Conservation (phyloP, 129 eudicot species). For the Artemisia tridentata region DNA sequence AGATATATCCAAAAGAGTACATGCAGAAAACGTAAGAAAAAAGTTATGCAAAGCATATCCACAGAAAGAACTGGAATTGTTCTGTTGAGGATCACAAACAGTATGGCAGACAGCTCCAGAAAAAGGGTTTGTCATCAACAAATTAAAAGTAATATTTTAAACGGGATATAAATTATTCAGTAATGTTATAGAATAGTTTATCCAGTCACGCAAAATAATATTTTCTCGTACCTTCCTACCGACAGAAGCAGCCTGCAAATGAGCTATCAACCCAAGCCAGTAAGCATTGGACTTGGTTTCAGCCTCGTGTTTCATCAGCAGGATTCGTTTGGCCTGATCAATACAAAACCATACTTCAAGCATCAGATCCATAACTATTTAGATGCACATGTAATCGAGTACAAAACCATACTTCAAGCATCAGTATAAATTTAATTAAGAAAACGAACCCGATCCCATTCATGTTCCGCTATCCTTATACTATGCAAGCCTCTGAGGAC, state of each 20-base stretch:
- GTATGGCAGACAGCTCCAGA: background rate
- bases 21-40: background rate
- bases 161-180: constrained; percentile 5
- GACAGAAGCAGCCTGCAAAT: constrained; percentile 92
- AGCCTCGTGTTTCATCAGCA: constrained; percentile 96
- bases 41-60: background rate
- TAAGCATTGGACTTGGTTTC: constrained; percentile 93
- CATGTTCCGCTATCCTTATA: constrained; percentile 72
- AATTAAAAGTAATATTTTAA: background rate
- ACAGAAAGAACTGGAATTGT: background rate
- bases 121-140: background rate
- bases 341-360: constrained; percentile 7
- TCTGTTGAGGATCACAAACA: background rate
- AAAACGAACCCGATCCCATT: constrained; percentile 84
- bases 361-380: constrained; percentile 12
- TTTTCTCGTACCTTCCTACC: constrained; percentile 66
- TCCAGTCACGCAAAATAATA: background rate
- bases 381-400: background rate
- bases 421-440: background rate
- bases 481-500: constrained; percentile 89
- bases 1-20: constrained; percentile 62
- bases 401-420: too few species aligned
- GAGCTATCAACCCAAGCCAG: constrained; percentile 94
- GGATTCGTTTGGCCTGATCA: constrained; percentile 75
- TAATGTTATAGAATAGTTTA: constrained; percentile 3